A percentile compares a stretch with the other conserved stretches of the same genome.
Conservation (phyloP, 352 stramenopile species). For the Pythium insidiosum region DNA sequence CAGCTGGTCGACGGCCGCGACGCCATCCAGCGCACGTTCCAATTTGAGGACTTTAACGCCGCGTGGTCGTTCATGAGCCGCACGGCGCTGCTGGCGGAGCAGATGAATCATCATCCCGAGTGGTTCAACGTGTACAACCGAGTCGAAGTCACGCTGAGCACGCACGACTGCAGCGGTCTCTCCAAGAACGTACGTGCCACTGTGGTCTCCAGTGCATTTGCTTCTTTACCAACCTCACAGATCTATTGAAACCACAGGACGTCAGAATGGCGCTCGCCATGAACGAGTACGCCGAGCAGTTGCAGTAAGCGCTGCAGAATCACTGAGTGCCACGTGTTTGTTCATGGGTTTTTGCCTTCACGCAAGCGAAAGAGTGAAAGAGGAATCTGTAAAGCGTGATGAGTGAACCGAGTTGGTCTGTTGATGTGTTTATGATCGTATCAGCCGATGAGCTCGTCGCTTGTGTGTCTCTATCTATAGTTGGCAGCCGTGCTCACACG, state of each 20-base stretch:
- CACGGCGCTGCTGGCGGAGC: constrained; percentile 63
- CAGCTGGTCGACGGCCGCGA: constrained; percentile 46
- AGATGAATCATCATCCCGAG: constrained; percentile 97
- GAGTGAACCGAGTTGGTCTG: too few relatives aligned
- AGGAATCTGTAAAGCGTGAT: background rate
- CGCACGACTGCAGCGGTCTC: constrained; percentile 92
- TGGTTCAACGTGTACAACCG: constrained; percentile 99
- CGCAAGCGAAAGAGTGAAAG: background rate
- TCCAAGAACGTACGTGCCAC: constrained; percentile 71
- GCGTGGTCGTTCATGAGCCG: constrained; percentile 80
- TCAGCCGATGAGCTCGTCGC: too few relatives aligned
- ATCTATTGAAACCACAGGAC: constrained; percentile 21
- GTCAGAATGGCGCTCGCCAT: constrained; percentile 62
- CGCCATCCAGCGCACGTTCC: constrained; percentile 77
- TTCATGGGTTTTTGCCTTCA: background rate
- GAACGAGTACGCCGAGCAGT: constrained; percentile 48
- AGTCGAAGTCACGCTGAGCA: constrained; percentile 95
- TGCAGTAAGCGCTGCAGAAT: constrained; percentile 8
- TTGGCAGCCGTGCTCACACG: constrained; percentile 30
- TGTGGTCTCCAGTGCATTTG: background rate
- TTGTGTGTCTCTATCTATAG: constrained; percentile 29
- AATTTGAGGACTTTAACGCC: constrained; percentile 80
- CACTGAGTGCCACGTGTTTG: too few relatives aligned
- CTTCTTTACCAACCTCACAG: background rate
- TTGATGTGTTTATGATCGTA: too few relatives aligned